Percentiles rank a stretch among this genome's conserved stretches.
phyloP scores from a whole-genome alignment of 345 rosid species.

The Gossypium ekmanianum region DNA sequence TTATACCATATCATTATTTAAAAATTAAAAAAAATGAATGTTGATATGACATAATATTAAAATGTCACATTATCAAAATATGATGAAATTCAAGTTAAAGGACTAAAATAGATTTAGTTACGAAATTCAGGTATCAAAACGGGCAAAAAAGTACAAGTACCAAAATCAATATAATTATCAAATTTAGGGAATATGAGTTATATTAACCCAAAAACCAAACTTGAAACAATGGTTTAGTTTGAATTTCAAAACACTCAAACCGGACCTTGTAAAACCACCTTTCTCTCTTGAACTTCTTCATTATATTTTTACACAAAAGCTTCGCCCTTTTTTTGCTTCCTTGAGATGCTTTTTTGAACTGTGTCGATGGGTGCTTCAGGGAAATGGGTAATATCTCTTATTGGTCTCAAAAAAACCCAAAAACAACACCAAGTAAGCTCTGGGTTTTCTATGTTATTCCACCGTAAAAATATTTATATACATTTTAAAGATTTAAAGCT shows the following conservation, averaged over 20 bases:
- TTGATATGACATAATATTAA: too few species aligned
- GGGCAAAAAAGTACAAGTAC: too few species aligned
- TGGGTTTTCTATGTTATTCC: background rate
- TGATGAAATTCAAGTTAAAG: too few species aligned
- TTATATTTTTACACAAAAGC: background rate
- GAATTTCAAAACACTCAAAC: slow-evolving; percentile 13
- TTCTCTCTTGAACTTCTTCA: slow-evolving; percentile 6
- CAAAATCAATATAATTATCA: too few species aligned
- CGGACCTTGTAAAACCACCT: slow-evolving; percentile 14
- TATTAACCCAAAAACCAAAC: too few species aligned
- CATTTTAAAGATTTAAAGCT: background rate
- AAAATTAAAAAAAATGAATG: too few species aligned
- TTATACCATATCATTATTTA: too few species aligned
- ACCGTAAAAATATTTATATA: background rate
- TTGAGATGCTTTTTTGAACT: background rate
- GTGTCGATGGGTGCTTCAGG: slow-evolving; percentile 84
- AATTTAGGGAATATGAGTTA: too few species aligned
- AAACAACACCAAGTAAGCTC: slow-evolving; percentile 55
- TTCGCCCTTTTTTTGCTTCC: background rate
- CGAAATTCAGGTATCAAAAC: too few species aligned
- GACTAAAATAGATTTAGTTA: too few species aligned
- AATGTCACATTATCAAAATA: too few species aligned
- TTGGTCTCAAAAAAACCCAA: slow-evolving; percentile 63
- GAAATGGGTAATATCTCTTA: slow-evolving; percentile 83
- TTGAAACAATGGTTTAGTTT: background rate